phyloP scores from a whole-genome alignment of 768 basidiomycete genomes.

The Suillus sp. region DNA sequence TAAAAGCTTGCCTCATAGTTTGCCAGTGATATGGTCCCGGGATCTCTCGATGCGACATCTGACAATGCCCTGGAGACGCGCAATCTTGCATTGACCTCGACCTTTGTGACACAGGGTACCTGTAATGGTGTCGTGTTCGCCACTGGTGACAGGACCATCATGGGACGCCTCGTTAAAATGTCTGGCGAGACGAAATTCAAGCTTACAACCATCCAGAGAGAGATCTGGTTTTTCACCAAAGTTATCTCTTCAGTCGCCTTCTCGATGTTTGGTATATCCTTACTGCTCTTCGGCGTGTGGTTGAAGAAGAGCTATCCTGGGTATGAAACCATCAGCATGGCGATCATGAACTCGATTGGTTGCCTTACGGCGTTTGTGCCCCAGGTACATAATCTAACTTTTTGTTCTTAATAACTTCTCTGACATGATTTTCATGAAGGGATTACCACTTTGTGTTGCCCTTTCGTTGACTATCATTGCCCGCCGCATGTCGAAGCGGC shows the following conservation, averaged over 20 bases:
- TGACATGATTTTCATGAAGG: constrained; percentile 21
- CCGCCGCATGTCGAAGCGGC: constrained; percentile 49
- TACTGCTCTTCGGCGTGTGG: constrained; percentile 48
- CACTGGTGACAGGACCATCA: constrained; percentile 45
- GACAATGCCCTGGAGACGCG: constrained; percentile 51
- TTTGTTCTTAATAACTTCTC: not conserved
- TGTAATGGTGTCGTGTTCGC: constrained; percentile 45
- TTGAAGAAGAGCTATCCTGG: constrained; percentile 36
- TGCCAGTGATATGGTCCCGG: constrained; percentile 45
- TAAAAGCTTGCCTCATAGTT: not conserved
- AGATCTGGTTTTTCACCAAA: constrained; percentile 55
- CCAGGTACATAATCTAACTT: constrained; percentile 30
- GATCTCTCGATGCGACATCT: constrained; percentile 46
- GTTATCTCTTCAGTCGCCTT: constrained; percentile 46
- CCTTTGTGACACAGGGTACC: constrained; percentile 44
- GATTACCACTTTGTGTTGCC: constrained; percentile 46
- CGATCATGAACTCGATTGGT: constrained; percentile 42
- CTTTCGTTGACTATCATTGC: constrained; percentile 53
- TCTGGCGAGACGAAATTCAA: constrained; percentile 49
- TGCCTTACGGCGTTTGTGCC: constrained; percentile 45
- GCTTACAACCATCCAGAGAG: constrained; percentile 48
- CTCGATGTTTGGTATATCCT: constrained; percentile 42
- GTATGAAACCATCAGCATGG: constrained; percentile 36
- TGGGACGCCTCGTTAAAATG: constrained; percentile 59
- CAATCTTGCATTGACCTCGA: constrained; percentile 51